These are phyloP conservation scores for Pochonia chlamydosporia DNA, from an alignment of 2,329 filamentous ascomycete species.

Conservation along the genomic window DNA sequence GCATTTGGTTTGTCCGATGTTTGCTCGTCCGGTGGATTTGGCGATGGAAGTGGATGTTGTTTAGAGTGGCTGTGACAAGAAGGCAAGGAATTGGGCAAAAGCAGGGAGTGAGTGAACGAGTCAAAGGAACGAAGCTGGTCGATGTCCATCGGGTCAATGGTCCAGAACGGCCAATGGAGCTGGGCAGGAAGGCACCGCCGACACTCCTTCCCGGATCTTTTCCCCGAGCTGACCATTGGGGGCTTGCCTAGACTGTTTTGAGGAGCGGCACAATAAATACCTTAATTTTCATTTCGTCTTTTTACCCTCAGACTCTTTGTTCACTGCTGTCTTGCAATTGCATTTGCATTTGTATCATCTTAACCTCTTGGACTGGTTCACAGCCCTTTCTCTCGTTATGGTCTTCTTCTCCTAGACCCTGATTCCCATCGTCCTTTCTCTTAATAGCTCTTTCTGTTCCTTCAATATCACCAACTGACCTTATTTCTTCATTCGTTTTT, in stretches of 20 bases:
- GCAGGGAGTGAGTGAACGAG: neutral
- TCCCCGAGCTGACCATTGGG: neutral
- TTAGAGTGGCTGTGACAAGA: neutral
- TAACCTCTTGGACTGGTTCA: no score
- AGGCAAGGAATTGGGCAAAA: neutral
- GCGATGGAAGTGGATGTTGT: neutral
- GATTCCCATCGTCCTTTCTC: neutral
- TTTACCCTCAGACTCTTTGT: no score
- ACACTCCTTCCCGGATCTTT: neutral
- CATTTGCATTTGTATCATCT: neutral
- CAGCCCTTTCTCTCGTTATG: neutral
- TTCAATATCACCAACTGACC: neutral
- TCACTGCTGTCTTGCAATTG: no score
- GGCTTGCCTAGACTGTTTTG: no score
- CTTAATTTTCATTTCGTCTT: no score
- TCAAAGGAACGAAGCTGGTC: neutral
- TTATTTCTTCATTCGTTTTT: neutral
- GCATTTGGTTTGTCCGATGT: neutral
- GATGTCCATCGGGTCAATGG: no score
- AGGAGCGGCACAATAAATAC: no score
- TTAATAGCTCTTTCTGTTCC: neutral
- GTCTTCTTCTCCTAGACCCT: neutral
- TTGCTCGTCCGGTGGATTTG: neutral
- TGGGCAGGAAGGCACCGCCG: neutral
- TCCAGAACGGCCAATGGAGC: neutral